Percentiles rank a stretch among this genome's conserved stretches.
Conservation (phyloP, 345 rosid species). For the Ricinus communis region DNA sequence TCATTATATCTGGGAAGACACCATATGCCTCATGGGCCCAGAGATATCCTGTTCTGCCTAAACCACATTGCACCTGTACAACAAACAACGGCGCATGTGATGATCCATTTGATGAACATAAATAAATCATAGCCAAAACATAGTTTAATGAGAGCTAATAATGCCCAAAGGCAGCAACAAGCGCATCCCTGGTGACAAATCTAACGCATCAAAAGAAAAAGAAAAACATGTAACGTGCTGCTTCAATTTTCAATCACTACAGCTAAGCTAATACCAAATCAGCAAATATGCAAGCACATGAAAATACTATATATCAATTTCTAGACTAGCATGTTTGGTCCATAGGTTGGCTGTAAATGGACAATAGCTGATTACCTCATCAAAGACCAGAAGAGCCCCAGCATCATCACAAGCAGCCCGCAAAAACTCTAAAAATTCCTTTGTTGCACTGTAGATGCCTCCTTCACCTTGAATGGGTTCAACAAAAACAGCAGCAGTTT, state of each 20-base stretch:
- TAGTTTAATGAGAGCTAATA: no score
- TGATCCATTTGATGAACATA: neutral
- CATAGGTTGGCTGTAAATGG: neutral
- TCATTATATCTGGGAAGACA: slow-evolving; percentile 82
- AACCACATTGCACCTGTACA: slow-evolving; percentile 76
- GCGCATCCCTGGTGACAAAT: neutral
- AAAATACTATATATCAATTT: no score
- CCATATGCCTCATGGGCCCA: slow-evolving; percentile 79
- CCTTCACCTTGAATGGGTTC: slow-evolving; percentile 99
- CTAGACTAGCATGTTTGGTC: neutral
- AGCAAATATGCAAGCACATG: neutral
- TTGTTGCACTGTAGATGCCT: slow-evolving; percentile 76
- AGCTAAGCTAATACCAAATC: neutral
- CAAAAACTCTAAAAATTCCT: slow-evolving; percentile 64
- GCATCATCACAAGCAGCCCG: slow-evolving; percentile 75
- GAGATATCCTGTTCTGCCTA: slow-evolving; percentile 74
- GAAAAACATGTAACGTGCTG: neutral
- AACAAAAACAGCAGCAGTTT: slow-evolving; percentile 85
- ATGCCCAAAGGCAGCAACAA: no score
- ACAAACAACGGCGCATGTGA: neutral
- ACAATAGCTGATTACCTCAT: slow-evolving; percentile 56
- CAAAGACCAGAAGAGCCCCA: slow-evolving; percentile 85
- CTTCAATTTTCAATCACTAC: neutral
- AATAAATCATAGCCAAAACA: neutral
- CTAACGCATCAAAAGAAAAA: neutral